Evolutionary conservation across 108 stramenopile genomes (phyloP), one percentile per base, ranked within the genome.

Genomic region (Epithemia pelagica): DNA sequence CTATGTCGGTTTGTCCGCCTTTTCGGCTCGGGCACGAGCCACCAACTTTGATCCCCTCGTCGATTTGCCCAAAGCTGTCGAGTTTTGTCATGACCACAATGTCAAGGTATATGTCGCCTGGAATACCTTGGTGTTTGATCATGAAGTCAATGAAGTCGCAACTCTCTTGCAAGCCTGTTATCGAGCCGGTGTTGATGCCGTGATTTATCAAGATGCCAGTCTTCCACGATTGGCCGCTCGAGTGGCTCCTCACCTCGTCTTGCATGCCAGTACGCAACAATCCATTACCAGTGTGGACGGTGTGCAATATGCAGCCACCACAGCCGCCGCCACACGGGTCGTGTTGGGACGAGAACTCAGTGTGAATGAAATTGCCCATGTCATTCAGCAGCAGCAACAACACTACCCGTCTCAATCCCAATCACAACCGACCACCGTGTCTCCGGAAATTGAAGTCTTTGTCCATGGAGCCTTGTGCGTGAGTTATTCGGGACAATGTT

Each of bases 401-500:
- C 37, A 46, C 5, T 46, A 5, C 10, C 37, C 5, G 37, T 46
- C 26, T 5, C 56, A 57, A 21, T 23, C 22, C 18, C 56, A 57
- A 57, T 26, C 56, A 3, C 15, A 10, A 15, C 37, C 37, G 10
- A 10, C 15, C 37, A 10, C 15, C 10, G 37, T 15, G 15, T 46
- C 37, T 10, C 37, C 37, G 15, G 89, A 90, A 77, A 76, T 87
- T 30, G 89, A 90, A 65, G 80, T 73, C 21, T 90, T 90, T 74
- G 86, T 87, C 0, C 89, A 90, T 65, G 89, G 89, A 21, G 89
- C 86, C 2, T 65, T 90, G 18, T 90, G 89, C 61, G 86, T 90
- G 30, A 75, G 73, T 30, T 87, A 85, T 62, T 75, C 73, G 10
- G 86, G 89, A 10, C 89, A 90, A 60, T 90, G 89, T 56, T 87